Evolutionary conservation across 208 protist species (phyloP).

Genomic region (Leishmania turanica): DNA sequence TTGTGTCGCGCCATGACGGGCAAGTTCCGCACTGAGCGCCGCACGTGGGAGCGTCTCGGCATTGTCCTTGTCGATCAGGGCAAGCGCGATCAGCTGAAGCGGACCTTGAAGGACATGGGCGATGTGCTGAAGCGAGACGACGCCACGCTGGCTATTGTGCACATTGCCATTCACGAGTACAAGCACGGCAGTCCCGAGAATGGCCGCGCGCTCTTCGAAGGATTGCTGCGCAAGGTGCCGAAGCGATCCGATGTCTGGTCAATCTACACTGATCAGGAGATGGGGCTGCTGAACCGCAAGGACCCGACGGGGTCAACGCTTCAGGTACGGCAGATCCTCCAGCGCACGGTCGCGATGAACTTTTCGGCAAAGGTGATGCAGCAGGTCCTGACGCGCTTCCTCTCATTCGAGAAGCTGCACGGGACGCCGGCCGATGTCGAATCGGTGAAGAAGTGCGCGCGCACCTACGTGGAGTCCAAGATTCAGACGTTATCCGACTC

Average conservation of each 20-base stretch:
- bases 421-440: slow-evolving; percentile 84
- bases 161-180: slow-evolving; percentile 87
- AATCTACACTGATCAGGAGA: slow-evolving; percentile 90
- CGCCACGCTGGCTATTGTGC: slow-evolving; percentile 60
- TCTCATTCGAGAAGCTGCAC: slow-evolving; percentile 95
- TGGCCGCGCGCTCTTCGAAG: slow-evolving; percentile 91
- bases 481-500: slow-evolving; percentile 61
- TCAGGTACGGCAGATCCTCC: slow-evolving; percentile 73
- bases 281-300: slow-evolving; percentile 61
- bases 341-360: slow-evolving; percentile 80
- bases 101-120: slow-evolving; percentile 84
- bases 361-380: slow-evolving; percentile 91
- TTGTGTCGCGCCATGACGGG: slow-evolving; percentile 83
- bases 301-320: slow-evolving; percentile 41
- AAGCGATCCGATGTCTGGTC: slow-evolving; percentile 92
- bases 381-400: slow-evolving; percentile 96
- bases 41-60: slow-evolving; percentile 83
- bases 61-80: slow-evolving; percentile 73
- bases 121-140: slow-evolving; percentile 61
- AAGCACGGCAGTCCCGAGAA: slow-evolving; percentile 79
- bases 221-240: slow-evolving; percentile 80
- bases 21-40: slow-evolving; percentile 77
- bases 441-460: slow-evolving; percentile 93
- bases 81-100: slow-evolving; percentile 88
- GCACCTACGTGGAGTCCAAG: slow-evolving; percentile 93